phyloP scores from a whole-genome alignment of 2,329 filamentous ascomycete species.

The Grosmannia serpens region DNA sequence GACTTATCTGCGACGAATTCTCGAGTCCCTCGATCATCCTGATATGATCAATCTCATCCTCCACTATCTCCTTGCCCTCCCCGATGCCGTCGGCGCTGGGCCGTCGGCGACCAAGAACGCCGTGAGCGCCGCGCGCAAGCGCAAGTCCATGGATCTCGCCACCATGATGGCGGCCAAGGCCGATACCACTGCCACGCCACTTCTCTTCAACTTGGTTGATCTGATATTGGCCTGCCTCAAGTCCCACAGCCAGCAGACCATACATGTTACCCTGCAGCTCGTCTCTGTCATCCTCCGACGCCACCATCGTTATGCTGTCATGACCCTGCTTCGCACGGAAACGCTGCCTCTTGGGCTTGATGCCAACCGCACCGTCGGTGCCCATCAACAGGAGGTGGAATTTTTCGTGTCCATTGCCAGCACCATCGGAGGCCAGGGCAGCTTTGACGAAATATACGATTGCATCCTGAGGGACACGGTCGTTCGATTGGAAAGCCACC shows the following conservation, averaged over 20 bases:
- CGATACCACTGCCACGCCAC: slow-evolving; percentile 63
- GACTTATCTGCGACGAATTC: slow-evolving; percentile 81
- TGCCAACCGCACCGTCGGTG: slow-evolving; percentile 51
- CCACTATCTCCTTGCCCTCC: slow-evolving; percentile 78
- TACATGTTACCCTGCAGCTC: slow-evolving; percentile 78
- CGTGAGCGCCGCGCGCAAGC: slow-evolving; percentile 60
- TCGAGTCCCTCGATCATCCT: slow-evolving; percentile 84
- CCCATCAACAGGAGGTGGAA: slow-evolving; percentile 64
- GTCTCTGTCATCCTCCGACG: slow-evolving; percentile 76
- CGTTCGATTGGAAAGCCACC: slow-evolving; percentile 57
- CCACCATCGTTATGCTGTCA: slow-evolving; percentile 77
- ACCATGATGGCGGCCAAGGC: slow-evolving; percentile 66
- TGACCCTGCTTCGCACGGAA: slow-evolving; percentile 61
- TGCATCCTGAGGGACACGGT: slow-evolving; percentile 60
- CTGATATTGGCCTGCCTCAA: slow-evolving; percentile 75
- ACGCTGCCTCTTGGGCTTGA: slow-evolving; percentile 26
- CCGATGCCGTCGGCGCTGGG: slow-evolving; percentile 37
- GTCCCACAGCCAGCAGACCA: slow-evolving; percentile 78
- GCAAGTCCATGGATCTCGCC: slow-evolving; percentile 81
- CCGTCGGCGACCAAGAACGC: slow-evolving; percentile 26
- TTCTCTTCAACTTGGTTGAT: slow-evolving; percentile 88
- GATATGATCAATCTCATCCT: slow-evolving; percentile 92
- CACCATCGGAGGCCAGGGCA: slow-evolving; percentile 55
- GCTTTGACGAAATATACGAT: slow-evolving; percentile 63
- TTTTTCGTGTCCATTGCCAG: slow-evolving; percentile 57